Evolutionary conservation across 495 filamentous ascomycete species (phyloP).

Genomic region (Xylaria palmicola): DNA sequence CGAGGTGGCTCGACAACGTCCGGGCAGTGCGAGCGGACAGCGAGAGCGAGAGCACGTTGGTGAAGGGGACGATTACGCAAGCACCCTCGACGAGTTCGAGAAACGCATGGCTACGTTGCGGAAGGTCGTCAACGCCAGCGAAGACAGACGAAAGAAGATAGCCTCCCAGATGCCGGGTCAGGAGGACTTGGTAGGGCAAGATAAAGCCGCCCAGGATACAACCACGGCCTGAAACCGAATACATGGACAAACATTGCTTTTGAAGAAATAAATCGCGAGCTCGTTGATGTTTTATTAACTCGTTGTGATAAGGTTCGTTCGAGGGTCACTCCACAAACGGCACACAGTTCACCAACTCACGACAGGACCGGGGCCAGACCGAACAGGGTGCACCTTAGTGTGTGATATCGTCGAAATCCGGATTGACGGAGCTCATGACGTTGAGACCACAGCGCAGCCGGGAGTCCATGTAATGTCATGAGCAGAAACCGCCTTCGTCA

Average conservation of each 20-base stretch:
- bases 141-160: slow-evolving; percentile 36
- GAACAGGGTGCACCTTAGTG: too few relatives aligned
- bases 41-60: slow-evolving; percentile 32
- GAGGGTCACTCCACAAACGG: too few relatives aligned
- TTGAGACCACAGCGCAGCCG: too few relatives aligned
- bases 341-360: background rate
- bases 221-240: background rate
- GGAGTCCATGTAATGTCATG: too few relatives aligned
- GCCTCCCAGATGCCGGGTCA: background rate
- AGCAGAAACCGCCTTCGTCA: too few relatives aligned
- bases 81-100: slow-evolving; percentile 67
- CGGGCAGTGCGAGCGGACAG: slow-evolving; percentile 24
- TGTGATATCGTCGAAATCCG: too few relatives aligned
- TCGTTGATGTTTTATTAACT: too few relatives aligned
- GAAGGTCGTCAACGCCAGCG: slow-evolving; percentile 47
- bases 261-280: too few relatives aligned
- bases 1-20: slow-evolving; percentile 32
- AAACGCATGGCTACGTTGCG: slow-evolving; percentile 57
- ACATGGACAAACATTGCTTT: background rate
- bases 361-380: background rate
- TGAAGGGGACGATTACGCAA: slow-evolving; percentile 43
- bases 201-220: background rate
- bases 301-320: too few relatives aligned
- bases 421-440: too few relatives aligned
- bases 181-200: background rate